Conservation (phyloP, 495 filamentous ascomycete genomes). For the Bombardia bombarda region DNA sequence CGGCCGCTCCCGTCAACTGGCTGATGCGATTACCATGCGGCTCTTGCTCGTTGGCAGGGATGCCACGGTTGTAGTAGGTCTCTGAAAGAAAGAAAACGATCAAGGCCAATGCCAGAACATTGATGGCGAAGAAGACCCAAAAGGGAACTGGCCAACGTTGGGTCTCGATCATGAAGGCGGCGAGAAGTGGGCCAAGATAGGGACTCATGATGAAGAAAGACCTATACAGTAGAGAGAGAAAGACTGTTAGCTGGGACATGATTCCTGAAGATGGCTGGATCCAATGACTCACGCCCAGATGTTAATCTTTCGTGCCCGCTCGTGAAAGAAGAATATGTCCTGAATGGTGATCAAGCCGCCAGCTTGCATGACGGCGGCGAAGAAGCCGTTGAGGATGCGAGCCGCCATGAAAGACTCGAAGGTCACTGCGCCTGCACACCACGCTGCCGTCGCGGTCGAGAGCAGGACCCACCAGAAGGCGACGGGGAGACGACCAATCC, state of each 20-base stretch:
- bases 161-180: constrained; percentile 47
- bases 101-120: constrained; percentile 37
- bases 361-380: constrained; percentile 43
- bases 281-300: constrained; percentile 38
- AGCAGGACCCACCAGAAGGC: constrained; percentile 50
- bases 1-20: constrained; percentile 40
- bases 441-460: constrained; percentile 40
- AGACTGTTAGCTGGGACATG: no score
- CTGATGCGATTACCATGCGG: constrained; percentile 27
- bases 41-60: constrained; percentile 38
- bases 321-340: constrained; percentile 61
- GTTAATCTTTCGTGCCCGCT: constrained; percentile 56
- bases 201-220: constrained; percentile 42
- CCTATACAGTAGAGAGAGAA: constrained; percentile 6
- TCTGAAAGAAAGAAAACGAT: constrained; percentile 49
- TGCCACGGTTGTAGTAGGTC: constrained; percentile 49
- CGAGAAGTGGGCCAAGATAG: constrained; percentile 53
- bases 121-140: constrained; percentile 45
- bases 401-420: constrained; percentile 52
- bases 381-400: constrained; percentile 56
- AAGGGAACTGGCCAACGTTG: constrained; percentile 46
- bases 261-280: background rate
- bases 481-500: constrained; percentile 53
- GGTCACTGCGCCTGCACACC: constrained; percentile 44
- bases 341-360: constrained; percentile 57